Conservation (phyloP, 345 rosid genomes). For the Barbarea vulgaris region DNA sequence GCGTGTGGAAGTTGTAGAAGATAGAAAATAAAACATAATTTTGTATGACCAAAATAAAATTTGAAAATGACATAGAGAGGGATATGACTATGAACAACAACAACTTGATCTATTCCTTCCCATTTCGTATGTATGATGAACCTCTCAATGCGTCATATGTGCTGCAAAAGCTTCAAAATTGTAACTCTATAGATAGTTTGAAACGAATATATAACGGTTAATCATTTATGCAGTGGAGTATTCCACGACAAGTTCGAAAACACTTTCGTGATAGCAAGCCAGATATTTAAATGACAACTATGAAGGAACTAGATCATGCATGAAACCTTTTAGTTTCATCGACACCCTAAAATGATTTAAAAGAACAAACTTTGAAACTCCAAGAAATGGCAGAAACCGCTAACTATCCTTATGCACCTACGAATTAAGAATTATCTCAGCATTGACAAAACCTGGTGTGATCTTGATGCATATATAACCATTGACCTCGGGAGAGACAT, state of each 20-base stretch:
- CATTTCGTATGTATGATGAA: not conserved
- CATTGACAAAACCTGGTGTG: not conserved
- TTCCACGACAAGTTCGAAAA: conserved; percentile 2
- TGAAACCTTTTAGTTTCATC: not conserved
- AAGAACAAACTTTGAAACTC: not conserved
- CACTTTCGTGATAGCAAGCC: not conserved
- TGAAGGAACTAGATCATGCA: not conserved
- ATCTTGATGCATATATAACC: not conserved
- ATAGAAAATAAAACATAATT: not conserved
- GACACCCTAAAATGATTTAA: not conserved
- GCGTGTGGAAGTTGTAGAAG: not conserved
- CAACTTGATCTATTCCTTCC: too few species aligned
- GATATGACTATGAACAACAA: not conserved
- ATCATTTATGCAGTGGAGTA: not conserved
- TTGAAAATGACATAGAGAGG: not conserved
- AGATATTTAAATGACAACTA: not conserved
- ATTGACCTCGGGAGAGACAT: too few species aligned
- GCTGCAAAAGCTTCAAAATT: not conserved
- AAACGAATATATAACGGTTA: not conserved
- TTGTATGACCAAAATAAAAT: not conserved
- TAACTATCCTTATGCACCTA: not conserved
- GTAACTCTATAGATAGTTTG: not conserved
- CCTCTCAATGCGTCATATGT: not conserved
- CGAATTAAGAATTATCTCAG: too few species aligned
- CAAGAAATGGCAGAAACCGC: not conserved